A percentile compares a stretch with the other conserved stretches of the same genome.
These are phyloP conservation scores for Entomortierella chlamydospora DNA, from an alignment of 192 early-diverging fungal species.

Conservation along the genomic window DNA sequence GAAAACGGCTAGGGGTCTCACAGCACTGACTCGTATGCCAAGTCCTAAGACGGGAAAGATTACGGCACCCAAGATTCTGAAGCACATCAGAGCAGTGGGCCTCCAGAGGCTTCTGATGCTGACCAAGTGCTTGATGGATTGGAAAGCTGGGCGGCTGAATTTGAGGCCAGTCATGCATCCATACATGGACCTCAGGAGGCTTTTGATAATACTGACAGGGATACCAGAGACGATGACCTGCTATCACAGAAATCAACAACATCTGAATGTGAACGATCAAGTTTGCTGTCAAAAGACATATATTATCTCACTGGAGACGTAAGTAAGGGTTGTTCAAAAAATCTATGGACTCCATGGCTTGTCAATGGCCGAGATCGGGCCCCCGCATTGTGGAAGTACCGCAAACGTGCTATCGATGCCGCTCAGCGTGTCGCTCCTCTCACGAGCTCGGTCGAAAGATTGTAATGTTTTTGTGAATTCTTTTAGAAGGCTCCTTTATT, in stretches of 20 bases:
- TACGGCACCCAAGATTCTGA: constrained; percentile 10
- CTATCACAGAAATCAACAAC: constrained; percentile 21
- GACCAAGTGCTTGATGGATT: background rate
- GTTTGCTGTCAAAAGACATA: constrained; percentile 15
- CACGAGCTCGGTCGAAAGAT: constrained; percentile 12
- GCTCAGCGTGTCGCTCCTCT: constrained; percentile 28
- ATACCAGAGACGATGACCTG: constrained; percentile 18
- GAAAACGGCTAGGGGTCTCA: constrained; percentile 5
- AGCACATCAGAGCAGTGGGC: constrained; percentile 1
- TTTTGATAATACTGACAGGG: background rate
- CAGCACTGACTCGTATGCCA: background rate
- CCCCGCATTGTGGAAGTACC: constrained; percentile 26
- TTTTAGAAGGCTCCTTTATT: constrained; percentile 2
- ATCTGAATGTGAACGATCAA: constrained; percentile 21
- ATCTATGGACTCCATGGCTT: constrained; percentile 24
- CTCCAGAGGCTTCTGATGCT: constrained; percentile 9
- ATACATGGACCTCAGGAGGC: no score
- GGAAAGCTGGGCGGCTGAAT: constrained; percentile 7
- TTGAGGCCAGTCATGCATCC: background rate
- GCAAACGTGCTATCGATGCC: constrained; percentile 16
- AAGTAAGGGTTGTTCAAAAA: constrained; percentile 24
- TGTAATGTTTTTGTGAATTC: constrained; percentile 9
- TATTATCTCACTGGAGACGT: constrained; percentile 28
- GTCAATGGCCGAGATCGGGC: constrained; percentile 25
- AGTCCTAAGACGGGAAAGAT: constrained; percentile 6